phyloP scores from a whole-genome alignment of 352 stramenopile species.

The Phytopythium chamaehyphon region DNA sequence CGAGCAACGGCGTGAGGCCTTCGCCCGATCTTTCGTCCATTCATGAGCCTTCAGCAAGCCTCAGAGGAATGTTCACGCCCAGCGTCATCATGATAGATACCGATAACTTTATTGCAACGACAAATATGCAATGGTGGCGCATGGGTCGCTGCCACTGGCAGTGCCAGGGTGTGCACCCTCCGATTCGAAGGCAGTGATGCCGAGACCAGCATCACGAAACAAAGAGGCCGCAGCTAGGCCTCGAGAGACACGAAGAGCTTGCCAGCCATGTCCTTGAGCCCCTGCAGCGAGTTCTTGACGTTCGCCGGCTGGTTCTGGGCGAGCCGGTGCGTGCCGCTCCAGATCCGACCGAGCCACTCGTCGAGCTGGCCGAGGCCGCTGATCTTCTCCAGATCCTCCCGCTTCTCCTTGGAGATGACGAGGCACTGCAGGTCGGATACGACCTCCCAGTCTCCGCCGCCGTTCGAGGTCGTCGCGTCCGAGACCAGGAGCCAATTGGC shows the following conservation, averaged over 20 bases:
- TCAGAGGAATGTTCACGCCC: too few relatives aligned
- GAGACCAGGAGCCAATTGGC: slow-evolving; percentile 78
- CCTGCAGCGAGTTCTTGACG: slow-evolving; percentile 55
- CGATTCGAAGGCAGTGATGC: too few relatives aligned
- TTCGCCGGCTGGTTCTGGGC: slow-evolving; percentile 33
- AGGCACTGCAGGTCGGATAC: slow-evolving; percentile 61
- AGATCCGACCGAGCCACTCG: slow-evolving; percentile 62
- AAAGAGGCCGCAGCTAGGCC: slow-evolving; percentile 9
- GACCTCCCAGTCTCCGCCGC: slow-evolving; percentile 63
- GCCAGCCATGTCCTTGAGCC: slow-evolving; percentile 49
- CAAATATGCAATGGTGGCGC: too few relatives aligned
- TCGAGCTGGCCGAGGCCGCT: slow-evolving; percentile 59
- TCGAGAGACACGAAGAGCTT: slow-evolving; percentile 49
- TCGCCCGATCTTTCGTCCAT: too few relatives aligned
- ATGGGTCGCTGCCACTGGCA: too few relatives aligned
- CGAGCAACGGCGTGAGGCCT: too few relatives aligned
- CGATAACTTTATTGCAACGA: too few relatives aligned
- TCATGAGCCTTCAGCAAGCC: too few relatives aligned
- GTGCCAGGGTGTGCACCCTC: too few relatives aligned
- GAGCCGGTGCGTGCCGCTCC: slow-evolving; percentile 27
- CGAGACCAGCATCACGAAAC: not conserved
- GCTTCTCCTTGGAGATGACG: slow-evolving; percentile 53
- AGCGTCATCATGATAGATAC: too few relatives aligned
- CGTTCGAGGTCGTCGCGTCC: slow-evolving; percentile 48
- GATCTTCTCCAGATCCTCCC: slow-evolving; percentile 52